Conservation (phyloP, 805 yeast genomes). For the Maudiozyma saulgeensis region DNA sequence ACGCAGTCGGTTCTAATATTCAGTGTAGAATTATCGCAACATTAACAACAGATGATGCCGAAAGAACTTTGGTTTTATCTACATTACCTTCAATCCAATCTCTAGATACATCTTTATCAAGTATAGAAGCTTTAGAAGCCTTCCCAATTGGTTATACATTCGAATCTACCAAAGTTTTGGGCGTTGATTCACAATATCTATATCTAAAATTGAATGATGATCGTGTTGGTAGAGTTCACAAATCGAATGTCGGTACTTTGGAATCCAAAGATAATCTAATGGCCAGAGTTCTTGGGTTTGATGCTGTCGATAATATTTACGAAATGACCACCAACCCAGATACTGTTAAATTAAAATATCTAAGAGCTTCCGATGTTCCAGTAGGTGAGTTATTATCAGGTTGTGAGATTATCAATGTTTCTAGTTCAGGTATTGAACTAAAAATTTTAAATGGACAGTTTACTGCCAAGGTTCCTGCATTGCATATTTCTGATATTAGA, state of each 20-base stretch:
- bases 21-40: slow-evolving; percentile 65
- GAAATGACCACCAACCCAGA: slow-evolving; percentile 61
- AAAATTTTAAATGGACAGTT: slow-evolving; percentile 53
- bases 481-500: slow-evolving; percentile 76
- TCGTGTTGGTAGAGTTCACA: slow-evolving; percentile 64
- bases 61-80: slow-evolving; percentile 53
- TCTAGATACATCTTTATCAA: slow-evolving; percentile 6
- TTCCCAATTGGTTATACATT: slow-evolving; percentile 72
- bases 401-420: slow-evolving; percentile 46
- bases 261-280: slow-evolving; percentile 55
- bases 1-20: slow-evolving; percentile 54
- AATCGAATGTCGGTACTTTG: slow-evolving; percentile 51
- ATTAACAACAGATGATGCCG: slow-evolving; percentile 41
- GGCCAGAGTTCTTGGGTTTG: slow-evolving; percentile 72
- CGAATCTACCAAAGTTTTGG: slow-evolving; percentile 43
- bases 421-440: slow-evolving; percentile 57
- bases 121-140: slow-evolving; percentile 42
- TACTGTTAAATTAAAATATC: slow-evolving; percentile 52
- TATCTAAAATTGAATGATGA: slow-evolving; percentile 49
- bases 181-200: slow-evolving; percentile 47
- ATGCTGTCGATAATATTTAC: slow-evolving; percentile 55
- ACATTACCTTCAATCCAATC: slow-evolving; percentile 44
- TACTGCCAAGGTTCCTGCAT: slow-evolving; percentile 62
- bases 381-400: slow-evolving; percentile 57
- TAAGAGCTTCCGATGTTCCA: slow-evolving; percentile 64